Evolutionary conservation across 2,329 filamentous ascomycete genomes (phyloP), one percentile per base, ranked within the genome.

Genomic region (Chaetomiaceae sp.): DNA sequence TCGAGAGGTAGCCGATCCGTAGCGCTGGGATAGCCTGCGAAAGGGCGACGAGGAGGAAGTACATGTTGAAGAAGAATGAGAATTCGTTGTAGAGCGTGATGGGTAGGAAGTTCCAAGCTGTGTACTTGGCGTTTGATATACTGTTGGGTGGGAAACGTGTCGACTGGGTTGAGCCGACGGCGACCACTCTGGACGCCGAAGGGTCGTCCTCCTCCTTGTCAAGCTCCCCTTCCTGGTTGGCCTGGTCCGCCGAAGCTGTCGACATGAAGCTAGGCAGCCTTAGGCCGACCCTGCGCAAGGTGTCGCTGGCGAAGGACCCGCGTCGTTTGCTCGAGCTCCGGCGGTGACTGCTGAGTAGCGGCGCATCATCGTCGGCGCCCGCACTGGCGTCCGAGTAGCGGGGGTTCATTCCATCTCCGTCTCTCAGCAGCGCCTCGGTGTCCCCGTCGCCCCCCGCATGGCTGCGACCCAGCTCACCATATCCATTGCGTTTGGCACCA

Each of bases 11-110:
- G 50, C 93, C 93, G 58, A 99, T 96, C 48, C 90, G 83, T 48
- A 99, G 72, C 19, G 87, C 81, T 4, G 90, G 91, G 63, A 99
- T 91, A 38, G 89, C 85, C 70, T 99, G 93, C 33, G 92, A 97
- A 44, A 97, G 71, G 6, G 93, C 95, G 44, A 99, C 93, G 21
- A 97, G 82, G 50, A 99, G 76, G 68, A 99, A 99, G 68, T 99
- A 99, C 76, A 97, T 89, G 77, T 99, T 99, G 77, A 99, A 96
- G 72, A 99, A 99, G 74, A 97, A 99, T 53, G 92, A 96, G 67
- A 99, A 99, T 66, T 99, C 93, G 71, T 97, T 97, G 71, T 96
- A 99, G 19, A 99, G 75, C 0, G 93, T 99, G 46, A 92, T 78
- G 2, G 95, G 95, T 13, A 99, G 78, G 69, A 99, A 99, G 46